These are phyloP conservation scores for Pseudogymnoascus sp. DNA, from an alignment of 2,329 filamentous ascomycete genomes.

Conservation along the genomic window DNA sequence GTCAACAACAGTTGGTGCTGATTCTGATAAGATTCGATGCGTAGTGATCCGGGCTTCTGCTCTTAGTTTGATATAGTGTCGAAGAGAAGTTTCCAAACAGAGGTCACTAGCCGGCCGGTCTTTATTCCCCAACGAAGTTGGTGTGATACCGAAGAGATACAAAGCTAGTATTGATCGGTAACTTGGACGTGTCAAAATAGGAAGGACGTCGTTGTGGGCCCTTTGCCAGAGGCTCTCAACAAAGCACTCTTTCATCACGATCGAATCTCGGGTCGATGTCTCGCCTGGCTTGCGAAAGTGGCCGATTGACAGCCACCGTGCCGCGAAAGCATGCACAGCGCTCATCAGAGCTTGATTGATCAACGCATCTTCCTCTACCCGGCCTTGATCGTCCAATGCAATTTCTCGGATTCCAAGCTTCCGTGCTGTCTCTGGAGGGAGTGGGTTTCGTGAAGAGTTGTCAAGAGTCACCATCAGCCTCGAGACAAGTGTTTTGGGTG, in stretches of 20 bases:
- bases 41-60: neutral
- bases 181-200: neutral
- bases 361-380: neutral
- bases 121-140: neutral
- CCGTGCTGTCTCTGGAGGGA: neutral
- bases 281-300: neutral
- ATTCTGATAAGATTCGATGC: neutral
- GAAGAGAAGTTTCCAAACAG: neutral
- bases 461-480: constrained; percentile 3
- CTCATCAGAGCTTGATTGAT: constrained; percentile 7
- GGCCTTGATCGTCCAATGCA: neutral
- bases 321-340: neutral
- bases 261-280: neutral
- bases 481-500: constrained; percentile 6
- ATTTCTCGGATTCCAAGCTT: neutral
- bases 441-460: neutral
- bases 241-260: neutral
- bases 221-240: neutral
- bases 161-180: constrained; percentile 2
- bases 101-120: neutral
- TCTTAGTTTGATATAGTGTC: neutral
- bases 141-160: constrained; percentile 8
- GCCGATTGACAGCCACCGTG: neutral
- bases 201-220: neutral
- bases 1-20: neutral